Base-by-base conservation (phyloP, 139 green algal genomes). In the Chlamydomonas asymmetrica region DNA sequence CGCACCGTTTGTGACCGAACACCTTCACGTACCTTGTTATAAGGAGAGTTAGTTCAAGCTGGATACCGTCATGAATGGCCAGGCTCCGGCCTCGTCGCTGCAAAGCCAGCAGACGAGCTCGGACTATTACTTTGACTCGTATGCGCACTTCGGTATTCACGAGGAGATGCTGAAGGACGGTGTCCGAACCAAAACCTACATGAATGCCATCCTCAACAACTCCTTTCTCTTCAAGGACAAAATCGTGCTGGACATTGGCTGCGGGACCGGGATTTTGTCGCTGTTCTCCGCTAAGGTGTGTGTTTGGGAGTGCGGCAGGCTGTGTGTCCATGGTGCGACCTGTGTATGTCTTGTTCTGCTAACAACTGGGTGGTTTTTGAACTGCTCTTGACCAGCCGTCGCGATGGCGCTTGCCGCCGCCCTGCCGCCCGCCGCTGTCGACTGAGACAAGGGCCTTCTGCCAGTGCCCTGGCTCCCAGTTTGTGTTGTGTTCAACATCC, bases 131-230 rank as follows among this genome's bases (percentile, higher is more conserved):
- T 95, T 97, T 66, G 92, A 97, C 82, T 94, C 87, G 1, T 97
- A 97, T 77, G 82, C 85, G 2, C 92, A 97, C 75, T 97, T 97
- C 76, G 94, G 89, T 91, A 95, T 95, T 65, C 92, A 97, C 75
- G 88, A 96, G 76, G 92, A 97, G 82, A 98, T 98, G 94, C 88
- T 98, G 39, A 97, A 97, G 72, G 94, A 98, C 82, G 69, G 70
- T 37, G 88, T 97, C 54, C 88, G 94, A 61, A 98, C 94, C 0
- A 80, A 82, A 10, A 88, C 88, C 40, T 98, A 98, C 83, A 91
- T 92, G 80, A 91, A 90, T 68, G 84, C 92, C 23, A 96, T 97
- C 57, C 73, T 93, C 38, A 88, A 90, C 52, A 98, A 96, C 76
- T 50, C 67, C 29, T 84, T 88, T 48, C 67, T 95, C 63, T 91